phyloP scores from a whole-genome alignment of 345 rosid genomes.

The Anacardium occidentale region DNA sequence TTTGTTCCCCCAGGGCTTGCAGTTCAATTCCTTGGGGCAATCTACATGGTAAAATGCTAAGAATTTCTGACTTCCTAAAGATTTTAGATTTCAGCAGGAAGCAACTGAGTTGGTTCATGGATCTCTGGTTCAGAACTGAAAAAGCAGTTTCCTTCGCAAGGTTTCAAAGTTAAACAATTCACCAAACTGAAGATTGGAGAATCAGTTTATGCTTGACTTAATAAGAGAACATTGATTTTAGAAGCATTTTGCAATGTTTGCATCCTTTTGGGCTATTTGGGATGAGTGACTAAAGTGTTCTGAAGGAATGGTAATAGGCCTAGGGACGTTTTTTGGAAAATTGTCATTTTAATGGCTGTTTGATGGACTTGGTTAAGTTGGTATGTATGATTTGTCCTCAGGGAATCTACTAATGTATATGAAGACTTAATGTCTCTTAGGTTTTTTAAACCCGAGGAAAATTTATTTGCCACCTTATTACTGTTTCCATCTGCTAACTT shows the following conservation, averaged over 20 bases:
- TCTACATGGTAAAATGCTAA: background rate
- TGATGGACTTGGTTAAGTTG: background rate
- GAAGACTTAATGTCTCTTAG: background rate
- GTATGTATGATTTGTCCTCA: background rate
- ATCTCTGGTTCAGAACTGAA: no score
- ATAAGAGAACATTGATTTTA: background rate
- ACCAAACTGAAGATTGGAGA: no score
- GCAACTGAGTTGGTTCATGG: no score
- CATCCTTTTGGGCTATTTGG: background rate
- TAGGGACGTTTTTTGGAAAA: background rate
- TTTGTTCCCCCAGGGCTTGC: background rate
- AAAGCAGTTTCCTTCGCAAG: background rate
- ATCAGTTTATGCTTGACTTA: background rate
- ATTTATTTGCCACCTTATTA: background rate
- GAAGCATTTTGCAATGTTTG: background rate
- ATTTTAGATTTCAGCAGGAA: no score
- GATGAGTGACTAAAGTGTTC: background rate
- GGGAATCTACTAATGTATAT: background rate
- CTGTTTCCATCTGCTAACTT: background rate
- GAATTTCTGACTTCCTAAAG: no score
- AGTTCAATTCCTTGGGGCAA: background rate
- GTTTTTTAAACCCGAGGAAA: background rate
- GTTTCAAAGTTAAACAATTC: background rate
- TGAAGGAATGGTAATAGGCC: no score
- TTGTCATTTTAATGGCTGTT: background rate